Percentiles rank a stretch among this genome's conserved stretches.
Conservation (phyloP, 306 rosid species). For the Crataegus laevigata region DNA sequence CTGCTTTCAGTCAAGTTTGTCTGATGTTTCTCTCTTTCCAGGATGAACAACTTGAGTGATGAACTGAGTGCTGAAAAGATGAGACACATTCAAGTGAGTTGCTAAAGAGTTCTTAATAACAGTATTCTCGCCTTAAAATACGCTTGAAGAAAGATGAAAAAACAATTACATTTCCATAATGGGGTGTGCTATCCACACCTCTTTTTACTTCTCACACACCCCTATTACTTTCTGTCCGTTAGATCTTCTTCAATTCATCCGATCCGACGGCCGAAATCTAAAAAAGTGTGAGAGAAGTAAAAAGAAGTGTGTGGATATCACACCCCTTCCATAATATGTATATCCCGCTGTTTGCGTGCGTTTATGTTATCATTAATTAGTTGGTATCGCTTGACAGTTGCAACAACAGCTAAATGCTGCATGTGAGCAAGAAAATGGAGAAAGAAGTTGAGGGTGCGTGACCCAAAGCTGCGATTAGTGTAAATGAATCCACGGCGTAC, state of each 20-base stretch:
- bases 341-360: neutral
- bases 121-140: neutral
- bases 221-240: too few species aligned
- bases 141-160: neutral
- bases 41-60: slow-evolving; percentile 66
- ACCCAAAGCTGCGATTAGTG: slow-evolving; percentile 14
- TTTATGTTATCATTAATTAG: slow-evolving; percentile 2
- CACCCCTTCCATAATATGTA: too few species aligned
- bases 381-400: slow-evolving; percentile 46
- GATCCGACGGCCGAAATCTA: too few species aligned
- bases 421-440: slow-evolving; percentile 55
- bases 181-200: too few species aligned
- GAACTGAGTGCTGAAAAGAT: slow-evolving; percentile 78
- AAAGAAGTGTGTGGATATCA: too few species aligned
- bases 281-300: too few species aligned
- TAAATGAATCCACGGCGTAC: slow-evolving; percentile 32
- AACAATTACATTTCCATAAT: neutral
- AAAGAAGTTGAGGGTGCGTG: slow-evolving; percentile 51
- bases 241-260: too few species aligned
- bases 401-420: slow-evolving; percentile 60
- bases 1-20: neutral
- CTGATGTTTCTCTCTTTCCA: slow-evolving; percentile 22
- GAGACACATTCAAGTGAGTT: slow-evolving; percentile 69
- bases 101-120: neutral
- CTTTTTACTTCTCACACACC: too few species aligned